phyloP scores from a whole-genome alignment of 2,329 filamentous ascomycete species.

The Metarhizium album region DNA sequence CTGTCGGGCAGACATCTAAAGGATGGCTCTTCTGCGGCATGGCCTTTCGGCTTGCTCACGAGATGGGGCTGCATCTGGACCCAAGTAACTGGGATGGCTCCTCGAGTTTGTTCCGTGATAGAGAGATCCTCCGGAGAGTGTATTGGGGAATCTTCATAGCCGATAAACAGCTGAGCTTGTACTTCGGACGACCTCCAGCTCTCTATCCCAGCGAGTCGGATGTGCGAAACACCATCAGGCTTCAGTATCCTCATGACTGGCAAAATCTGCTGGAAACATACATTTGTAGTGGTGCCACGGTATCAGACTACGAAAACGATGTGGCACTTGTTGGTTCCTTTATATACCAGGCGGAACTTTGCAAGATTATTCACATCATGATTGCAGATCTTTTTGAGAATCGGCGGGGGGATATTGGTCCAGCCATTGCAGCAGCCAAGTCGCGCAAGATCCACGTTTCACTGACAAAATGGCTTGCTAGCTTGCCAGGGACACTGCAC shows the following conservation, averaged over 20 bases:
- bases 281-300: slow-evolving; percentile 31
- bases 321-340: slow-evolving; percentile 32
- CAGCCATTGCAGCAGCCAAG: slow-evolving; percentile 29
- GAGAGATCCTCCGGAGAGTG: slow-evolving; percentile 36
- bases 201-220: slow-evolving; percentile 38
- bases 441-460: slow-evolving; percentile 35
- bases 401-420: slow-evolving; percentile 28
- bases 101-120: slow-evolving; percentile 26
- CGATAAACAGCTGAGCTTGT: slow-evolving; percentile 40
- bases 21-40: slow-evolving; percentile 42
- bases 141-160: slow-evolving; percentile 41
- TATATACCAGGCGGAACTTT: slow-evolving; percentile 35
- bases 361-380: slow-evolving; percentile 37
- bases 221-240: slow-evolving; percentile 35
- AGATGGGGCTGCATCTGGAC: slow-evolving; percentile 42
- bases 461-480: slow-evolving; percentile 34
- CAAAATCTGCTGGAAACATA: slow-evolving; percentile 36
- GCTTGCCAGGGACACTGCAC: slow-evolving; percentile 34
- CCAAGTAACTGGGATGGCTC: slow-evolving; percentile 37
- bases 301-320: slow-evolving; percentile 36
- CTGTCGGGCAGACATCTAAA: slow-evolving; percentile 34
- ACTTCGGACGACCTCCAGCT: slow-evolving; percentile 39
- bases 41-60: slow-evolving; percentile 39
- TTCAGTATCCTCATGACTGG: slow-evolving; percentile 39
- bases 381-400: slow-evolving; percentile 42